A percentile compares a stretch with the other conserved stretches of the same genome.
phyloP scores from a whole-genome alignment of 2,329 filamentous ascomycete species.

The Dothideomycetidae sp. region DNA sequence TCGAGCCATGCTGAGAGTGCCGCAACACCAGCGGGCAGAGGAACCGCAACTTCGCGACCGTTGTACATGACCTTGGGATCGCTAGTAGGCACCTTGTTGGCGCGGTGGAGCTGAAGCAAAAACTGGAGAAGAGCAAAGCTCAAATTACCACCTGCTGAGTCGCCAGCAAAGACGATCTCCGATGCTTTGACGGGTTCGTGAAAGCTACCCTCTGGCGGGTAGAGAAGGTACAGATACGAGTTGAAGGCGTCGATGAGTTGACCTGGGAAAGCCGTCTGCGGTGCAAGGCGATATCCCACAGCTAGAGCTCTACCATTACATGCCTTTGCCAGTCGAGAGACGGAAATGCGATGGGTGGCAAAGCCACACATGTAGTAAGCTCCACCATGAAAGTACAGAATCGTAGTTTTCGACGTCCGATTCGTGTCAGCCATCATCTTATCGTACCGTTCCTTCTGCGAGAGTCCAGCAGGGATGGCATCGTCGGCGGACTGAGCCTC shows the following conservation, averaged over 20 bases:
- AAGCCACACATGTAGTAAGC: slow-evolving; percentile 63
- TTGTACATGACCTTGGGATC: slow-evolving; percentile 44
- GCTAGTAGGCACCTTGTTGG: slow-evolving; percentile 25
- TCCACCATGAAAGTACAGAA: slow-evolving; percentile 65
- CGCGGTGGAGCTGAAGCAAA: slow-evolving; percentile 46
- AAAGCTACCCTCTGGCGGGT: slow-evolving; percentile 52
- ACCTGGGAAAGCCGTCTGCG: slow-evolving; percentile 59
- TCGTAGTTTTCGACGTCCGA: slow-evolving; percentile 41
- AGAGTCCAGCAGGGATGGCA: slow-evolving; percentile 36
- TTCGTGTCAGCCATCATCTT: slow-evolving; percentile 51
- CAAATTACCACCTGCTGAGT: slow-evolving; percentile 64
- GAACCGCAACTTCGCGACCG: slow-evolving; percentile 42
- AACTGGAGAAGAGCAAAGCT: slow-evolving; percentile 52
- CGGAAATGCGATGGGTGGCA: slow-evolving; percentile 45
- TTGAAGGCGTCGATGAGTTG: slow-evolving; percentile 59
- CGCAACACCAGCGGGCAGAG: slow-evolving; percentile 51
- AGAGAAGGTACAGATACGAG: slow-evolving; percentile 58
- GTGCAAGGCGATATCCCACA: slow-evolving; percentile 60
- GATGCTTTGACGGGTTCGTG: slow-evolving; percentile 51
- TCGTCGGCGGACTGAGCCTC: slow-evolving; percentile 35
- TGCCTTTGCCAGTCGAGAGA: slow-evolving; percentile 48
- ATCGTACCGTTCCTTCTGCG: slow-evolving; percentile 50
- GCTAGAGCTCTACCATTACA: slow-evolving; percentile 55
- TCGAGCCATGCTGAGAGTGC: slow-evolving; percentile 59
- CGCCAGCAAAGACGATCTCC: slow-evolving; percentile 58